Percentiles rank a stretch among this genome's conserved stretches.
Conservation (phyloP, 2,329 filamentous ascomycete genomes). For the Graphilbum sp. region DNA sequence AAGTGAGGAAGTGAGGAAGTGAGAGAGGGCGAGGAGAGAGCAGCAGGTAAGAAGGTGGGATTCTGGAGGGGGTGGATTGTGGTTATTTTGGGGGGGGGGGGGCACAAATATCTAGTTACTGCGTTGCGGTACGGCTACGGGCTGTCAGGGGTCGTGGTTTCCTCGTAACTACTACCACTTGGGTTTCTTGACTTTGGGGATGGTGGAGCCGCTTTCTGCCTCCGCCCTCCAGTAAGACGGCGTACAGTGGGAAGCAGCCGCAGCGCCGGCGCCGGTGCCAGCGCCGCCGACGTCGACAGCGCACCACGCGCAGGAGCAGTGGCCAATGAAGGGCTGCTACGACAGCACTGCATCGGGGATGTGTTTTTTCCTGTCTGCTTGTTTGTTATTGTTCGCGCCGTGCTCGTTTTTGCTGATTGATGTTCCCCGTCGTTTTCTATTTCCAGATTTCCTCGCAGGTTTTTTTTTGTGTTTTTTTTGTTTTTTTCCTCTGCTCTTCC, state of each 20-base stretch:
- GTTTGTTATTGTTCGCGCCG: background rate
- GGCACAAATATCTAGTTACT: too few species aligned
- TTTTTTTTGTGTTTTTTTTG: too few species aligned
- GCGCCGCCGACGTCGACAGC: background rate
- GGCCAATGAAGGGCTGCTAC: too few species aligned
- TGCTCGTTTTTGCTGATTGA: too few species aligned
- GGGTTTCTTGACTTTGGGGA: background rate
- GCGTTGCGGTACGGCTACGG: too few species aligned
- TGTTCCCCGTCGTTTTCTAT: too few species aligned
- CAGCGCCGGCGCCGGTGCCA: background rate
- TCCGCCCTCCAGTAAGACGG: background rate
- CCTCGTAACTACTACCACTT: conserved; percentile 1
- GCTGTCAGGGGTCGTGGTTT: conserved; percentile 1
- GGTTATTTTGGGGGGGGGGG: background rate
- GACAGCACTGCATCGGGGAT: too few species aligned
- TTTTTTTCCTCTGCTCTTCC: too few species aligned
- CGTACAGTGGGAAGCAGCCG: background rate
- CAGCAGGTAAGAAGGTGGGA: background rate
- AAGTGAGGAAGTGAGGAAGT: background rate
- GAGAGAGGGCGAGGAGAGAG: background rate
- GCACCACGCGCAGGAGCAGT: too few species aligned
- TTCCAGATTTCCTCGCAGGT: too few species aligned
- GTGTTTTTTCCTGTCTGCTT: too few species aligned
- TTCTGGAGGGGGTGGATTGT: background rate
- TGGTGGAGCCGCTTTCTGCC: background rate